Conservation (phyloP, 2,329 filamentous ascomycete genomes). For the Amauroascus verrucosus region DNA sequence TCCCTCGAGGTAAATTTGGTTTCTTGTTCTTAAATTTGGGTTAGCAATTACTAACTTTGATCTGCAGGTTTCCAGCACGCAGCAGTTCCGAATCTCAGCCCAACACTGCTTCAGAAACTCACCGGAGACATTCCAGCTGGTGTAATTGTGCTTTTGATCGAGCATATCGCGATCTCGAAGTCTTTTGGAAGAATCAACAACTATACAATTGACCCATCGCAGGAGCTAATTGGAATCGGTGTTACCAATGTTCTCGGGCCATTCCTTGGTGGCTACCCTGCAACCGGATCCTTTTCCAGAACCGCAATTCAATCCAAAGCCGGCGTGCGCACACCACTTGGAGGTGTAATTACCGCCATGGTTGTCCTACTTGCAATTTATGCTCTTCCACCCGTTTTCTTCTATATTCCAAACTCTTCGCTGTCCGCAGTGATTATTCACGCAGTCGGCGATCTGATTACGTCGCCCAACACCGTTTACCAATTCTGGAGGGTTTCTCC, state of each 20-base stretch:
- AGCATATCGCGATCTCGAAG: constrained; percentile 95
- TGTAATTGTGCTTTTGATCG: constrained; percentile 89
- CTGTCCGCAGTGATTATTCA: constrained; percentile 90
- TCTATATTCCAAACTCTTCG: constrained; percentile 74
- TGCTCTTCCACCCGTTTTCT: constrained; percentile 78
- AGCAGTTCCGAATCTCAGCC: constrained; percentile 58
- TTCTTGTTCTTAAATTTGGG: neutral
- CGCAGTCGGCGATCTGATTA: constrained; percentile 85
- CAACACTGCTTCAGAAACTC: constrained; percentile 57
- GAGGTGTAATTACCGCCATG: constrained; percentile 75
- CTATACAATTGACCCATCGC: constrained; percentile 89
- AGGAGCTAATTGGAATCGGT: constrained; percentile 91
- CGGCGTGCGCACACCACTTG: constrained; percentile 82
- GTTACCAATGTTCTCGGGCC: constrained; percentile 82
- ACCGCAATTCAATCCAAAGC: constrained; percentile 97
- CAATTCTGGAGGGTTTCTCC: constrained; percentile 93
- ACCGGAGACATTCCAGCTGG: constrained; percentile 65
- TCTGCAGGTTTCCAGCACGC: constrained; percentile 64
- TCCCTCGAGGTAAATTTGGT: constrained; percentile 57
- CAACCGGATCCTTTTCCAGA: constrained; percentile 89
- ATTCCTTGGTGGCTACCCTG: constrained; percentile 83
- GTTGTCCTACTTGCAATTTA: constrained; percentile 87
- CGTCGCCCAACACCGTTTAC: constrained; percentile 80
- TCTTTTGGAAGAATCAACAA: constrained; percentile 94
- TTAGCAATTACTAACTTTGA: neutral